Conservation (phyloP, 2,329 filamentous ascomycete species). For the Dendrostoma leiphaemia region DNA sequence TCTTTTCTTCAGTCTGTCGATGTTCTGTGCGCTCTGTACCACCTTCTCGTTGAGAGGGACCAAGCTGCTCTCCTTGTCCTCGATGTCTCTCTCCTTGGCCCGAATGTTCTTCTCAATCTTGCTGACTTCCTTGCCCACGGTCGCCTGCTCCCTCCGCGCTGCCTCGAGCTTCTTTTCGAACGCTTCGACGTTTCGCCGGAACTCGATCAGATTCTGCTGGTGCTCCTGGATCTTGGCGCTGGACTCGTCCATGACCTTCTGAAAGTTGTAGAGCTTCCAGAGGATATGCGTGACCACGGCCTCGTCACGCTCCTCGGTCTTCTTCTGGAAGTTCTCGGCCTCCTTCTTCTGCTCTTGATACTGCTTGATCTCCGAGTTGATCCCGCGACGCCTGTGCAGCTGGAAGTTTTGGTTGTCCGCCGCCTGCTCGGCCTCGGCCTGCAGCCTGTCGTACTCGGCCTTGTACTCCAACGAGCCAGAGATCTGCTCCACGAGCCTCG, state of each 20-base stretch:
- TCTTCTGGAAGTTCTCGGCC: conserved; percentile 88
- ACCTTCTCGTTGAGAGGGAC: conserved; percentile 94
- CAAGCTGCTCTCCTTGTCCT: conserved; percentile 80
- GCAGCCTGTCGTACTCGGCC: conserved; percentile 87
- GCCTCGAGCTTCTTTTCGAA: conserved; percentile 78
- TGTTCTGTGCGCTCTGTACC: conserved; percentile 68
- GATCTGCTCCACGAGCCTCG: conserved; percentile 92
- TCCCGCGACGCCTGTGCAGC: conserved; percentile 83
- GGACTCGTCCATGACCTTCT: conserved; percentile 89
- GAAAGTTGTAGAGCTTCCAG: conserved; percentile 96
- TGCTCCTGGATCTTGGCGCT: conserved; percentile 87
- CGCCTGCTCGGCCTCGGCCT: conserved; percentile 80
- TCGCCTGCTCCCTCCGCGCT: conserved; percentile 79
- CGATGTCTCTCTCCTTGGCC: conserved; percentile 79
- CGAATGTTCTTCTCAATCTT: conserved; percentile 86
- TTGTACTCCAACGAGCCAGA: conserved; percentile 95
- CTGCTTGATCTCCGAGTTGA: conserved; percentile 97
- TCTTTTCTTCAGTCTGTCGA: conserved; percentile 65
- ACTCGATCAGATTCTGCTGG: conserved; percentile 92
- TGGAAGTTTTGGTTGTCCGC: conserved; percentile 87
- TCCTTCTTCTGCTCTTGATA: conserved; percentile 97
- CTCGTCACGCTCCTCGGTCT: conserved; percentile 84
- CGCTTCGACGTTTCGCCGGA: conserved; percentile 80
- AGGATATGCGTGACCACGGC: conserved; percentile 91
- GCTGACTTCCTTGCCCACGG: conserved; percentile 71